Percentiles rank a stretch among this genome's conserved stretches.
These are phyloP conservation scores for Exophiala sp. DNA, from an alignment of 2,329 filamentous ascomycete genomes.

Conservation along the genomic window DNA sequence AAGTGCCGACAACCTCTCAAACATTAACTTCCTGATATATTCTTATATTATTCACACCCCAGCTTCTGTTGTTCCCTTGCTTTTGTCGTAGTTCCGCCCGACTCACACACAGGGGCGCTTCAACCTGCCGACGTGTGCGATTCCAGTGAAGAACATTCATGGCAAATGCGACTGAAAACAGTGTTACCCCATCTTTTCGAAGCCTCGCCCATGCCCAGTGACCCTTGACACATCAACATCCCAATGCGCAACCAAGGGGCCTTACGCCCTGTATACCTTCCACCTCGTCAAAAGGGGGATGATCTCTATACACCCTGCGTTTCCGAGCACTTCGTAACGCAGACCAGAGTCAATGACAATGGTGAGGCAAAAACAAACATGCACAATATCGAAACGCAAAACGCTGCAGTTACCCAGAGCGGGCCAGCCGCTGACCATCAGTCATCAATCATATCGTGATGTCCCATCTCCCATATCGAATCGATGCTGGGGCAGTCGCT, in stretches of 20 bases:
- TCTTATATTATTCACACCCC: too few species aligned
- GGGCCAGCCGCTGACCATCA: neutral
- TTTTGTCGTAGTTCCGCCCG: too few species aligned
- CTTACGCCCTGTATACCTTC: neutral
- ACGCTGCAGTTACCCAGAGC: too few species aligned
- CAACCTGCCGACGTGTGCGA: too few species aligned
- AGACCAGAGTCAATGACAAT: constrained; percentile 5
- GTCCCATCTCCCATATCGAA: constrained; percentile 32
- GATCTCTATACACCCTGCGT: constrained; percentile 13
- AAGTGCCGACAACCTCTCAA: neutral
- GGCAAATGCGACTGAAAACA: neutral
- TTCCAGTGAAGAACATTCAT: too few species aligned
- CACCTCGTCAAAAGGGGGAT: neutral
- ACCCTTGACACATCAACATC: neutral
- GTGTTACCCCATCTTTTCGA: neutral
- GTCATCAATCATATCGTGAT: constrained; percentile 20
- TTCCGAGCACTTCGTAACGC: constrained; percentile 28
- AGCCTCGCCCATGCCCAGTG: neutral
- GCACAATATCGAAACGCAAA: too few species aligned
- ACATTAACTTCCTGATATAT: too few species aligned
- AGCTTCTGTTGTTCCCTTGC: too few species aligned
- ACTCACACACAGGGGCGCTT: too few species aligned
- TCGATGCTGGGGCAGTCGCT: constrained; percentile 29
- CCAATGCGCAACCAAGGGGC: neutral
- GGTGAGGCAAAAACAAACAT: neutral